These are phyloP conservation scores for Scheffersomyces insectosa DNA, from an alignment of 1,139 yeast species.

Conservation along the genomic window DNA sequence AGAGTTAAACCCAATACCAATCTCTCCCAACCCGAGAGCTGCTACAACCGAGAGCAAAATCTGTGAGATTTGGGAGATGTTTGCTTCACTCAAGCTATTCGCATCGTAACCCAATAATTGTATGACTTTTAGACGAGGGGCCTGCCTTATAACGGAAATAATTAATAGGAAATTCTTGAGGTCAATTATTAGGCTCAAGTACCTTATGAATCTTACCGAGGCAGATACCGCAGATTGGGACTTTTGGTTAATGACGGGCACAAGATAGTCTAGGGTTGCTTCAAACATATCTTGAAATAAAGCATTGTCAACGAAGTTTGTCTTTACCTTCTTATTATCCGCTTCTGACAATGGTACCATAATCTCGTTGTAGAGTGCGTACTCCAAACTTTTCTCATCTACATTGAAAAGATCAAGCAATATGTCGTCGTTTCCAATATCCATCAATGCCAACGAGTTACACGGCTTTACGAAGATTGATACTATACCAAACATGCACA, in stretches of 20 bases:
- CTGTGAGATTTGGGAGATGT: slow-evolving; percentile 13
- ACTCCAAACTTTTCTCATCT: slow-evolving; percentile 16
- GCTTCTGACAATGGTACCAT: slow-evolving; percentile 16
- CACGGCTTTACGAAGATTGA: slow-evolving; percentile 31
- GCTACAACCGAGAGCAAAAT: slow-evolving; percentile 23
- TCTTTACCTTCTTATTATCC: background rate
- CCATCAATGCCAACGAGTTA: slow-evolving; percentile 24
- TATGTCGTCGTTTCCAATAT: slow-evolving; percentile 17
- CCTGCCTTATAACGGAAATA: slow-evolving; percentile 24
- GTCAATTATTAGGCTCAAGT: slow-evolving; percentile 26
- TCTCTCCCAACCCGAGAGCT: slow-evolving; percentile 28
- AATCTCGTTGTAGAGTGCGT: slow-evolving; percentile 16
- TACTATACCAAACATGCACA: slow-evolving; percentile 27
- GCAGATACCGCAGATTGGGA: background rate
- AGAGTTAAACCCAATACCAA: slow-evolving; percentile 29
- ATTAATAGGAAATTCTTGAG: slow-evolving; percentile 30
- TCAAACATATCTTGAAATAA: background rate
- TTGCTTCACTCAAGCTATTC: slow-evolving; percentile 6
- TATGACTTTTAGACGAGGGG: slow-evolving; percentile 24
- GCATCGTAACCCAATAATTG: slow-evolving; percentile 25
- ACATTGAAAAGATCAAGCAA: slow-evolving; percentile 21
- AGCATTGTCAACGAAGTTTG: background rate
- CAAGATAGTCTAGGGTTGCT: background rate
- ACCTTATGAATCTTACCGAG: slow-evolving; percentile 10
- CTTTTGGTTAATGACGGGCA: background rate